Evolutionary conservation across 1,284 basidiomycete species (phyloP).

Genomic region (Boletus austroedulis): DNA sequence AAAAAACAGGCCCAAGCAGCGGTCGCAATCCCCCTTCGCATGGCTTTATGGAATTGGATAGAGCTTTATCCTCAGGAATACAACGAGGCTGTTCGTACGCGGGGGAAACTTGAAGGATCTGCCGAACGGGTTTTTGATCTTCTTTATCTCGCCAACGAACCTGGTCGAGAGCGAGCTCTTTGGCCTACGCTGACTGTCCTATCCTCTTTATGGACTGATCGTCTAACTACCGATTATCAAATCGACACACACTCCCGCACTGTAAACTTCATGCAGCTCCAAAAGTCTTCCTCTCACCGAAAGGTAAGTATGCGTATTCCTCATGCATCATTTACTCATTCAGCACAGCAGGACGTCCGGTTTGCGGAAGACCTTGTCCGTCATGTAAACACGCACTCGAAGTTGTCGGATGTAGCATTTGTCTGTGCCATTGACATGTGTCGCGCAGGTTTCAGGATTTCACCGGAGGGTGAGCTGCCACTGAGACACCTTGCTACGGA

Average conservation of each 20-base stretch:
- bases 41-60: constrained; percentile 92
- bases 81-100: constrained; percentile 63
- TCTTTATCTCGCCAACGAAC: constrained; percentile 58
- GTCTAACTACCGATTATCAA: constrained; percentile 57
- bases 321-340: constrained; percentile 1
- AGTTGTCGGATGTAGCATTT: constrained; percentile 61
- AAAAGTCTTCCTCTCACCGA: constrained; percentile 36
- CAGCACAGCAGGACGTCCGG: constrained; percentile 43
- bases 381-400: constrained; percentile 49
- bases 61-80: constrained; percentile 81
- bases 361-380: constrained; percentile 59
- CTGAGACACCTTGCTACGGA: constrained; percentile 69
- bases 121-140: constrained; percentile 84
- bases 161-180: constrained; percentile 55
- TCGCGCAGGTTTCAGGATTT: constrained; percentile 71
- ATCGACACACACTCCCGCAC: constrained; percentile 38
- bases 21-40: constrained; percentile 71
- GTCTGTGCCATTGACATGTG: constrained; percentile 82
- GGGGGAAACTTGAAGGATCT: constrained; percentile 71
- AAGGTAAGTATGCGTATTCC: constrained; percentile 36
- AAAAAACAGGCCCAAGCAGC: constrained; percentile 72
- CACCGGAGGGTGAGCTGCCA: constrained; percentile 65
- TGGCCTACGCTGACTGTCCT: constrained; percentile 85
- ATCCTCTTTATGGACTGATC: constrained; percentile 76
- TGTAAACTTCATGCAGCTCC: constrained; percentile 33